A percentile compares a stretch with the other conserved stretches of the same genome.
These are phyloP conservation scores for Alternaria sp. DNA, from an alignment of 2,329 filamentous ascomycete genomes.

Conservation along the genomic window DNA sequence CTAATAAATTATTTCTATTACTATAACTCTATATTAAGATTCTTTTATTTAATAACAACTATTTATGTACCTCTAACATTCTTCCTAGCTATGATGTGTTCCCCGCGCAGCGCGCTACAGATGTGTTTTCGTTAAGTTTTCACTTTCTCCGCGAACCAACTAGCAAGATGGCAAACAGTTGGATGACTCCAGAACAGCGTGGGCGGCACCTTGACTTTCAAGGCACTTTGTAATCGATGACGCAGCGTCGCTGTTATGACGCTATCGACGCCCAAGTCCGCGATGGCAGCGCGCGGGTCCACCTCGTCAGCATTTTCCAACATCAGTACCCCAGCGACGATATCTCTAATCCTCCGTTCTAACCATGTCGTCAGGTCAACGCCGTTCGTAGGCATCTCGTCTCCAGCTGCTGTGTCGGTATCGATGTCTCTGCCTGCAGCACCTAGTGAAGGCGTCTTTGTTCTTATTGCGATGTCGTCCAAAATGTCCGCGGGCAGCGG, in stretches of 20 bases:
- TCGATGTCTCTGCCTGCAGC: background rate
- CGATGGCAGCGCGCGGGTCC: background rate
- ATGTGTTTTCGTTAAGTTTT: background rate
- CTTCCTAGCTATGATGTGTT: too few species aligned
- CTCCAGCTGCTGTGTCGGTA: background rate
- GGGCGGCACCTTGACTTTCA: background rate
- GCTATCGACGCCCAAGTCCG: background rate
- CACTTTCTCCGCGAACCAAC: background rate
- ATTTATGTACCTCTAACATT: too few species aligned
- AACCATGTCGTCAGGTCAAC: background rate
- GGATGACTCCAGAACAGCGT: background rate
- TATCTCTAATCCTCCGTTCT: background rate
- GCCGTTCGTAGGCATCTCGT: background rate
- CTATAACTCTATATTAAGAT: too few species aligned
- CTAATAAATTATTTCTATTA: too few species aligned
- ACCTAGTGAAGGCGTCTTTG: background rate
- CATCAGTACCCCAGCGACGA: background rate
- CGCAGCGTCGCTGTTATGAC: background rate
- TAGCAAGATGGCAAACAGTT: background rate
- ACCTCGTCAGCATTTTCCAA: background rate
- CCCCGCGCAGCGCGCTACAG: too few species aligned
- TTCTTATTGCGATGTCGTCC: background rate
- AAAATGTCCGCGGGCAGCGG: background rate
- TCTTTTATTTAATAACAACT: too few species aligned
- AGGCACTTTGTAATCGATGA: background rate